A percentile compares a stretch with the other conserved stretches of the same genome.
These are phyloP conservation scores for Lachnellula hyalina DNA, from an alignment of 2,329 filamentous ascomycete genomes.

Conservation along the genomic window DNA sequence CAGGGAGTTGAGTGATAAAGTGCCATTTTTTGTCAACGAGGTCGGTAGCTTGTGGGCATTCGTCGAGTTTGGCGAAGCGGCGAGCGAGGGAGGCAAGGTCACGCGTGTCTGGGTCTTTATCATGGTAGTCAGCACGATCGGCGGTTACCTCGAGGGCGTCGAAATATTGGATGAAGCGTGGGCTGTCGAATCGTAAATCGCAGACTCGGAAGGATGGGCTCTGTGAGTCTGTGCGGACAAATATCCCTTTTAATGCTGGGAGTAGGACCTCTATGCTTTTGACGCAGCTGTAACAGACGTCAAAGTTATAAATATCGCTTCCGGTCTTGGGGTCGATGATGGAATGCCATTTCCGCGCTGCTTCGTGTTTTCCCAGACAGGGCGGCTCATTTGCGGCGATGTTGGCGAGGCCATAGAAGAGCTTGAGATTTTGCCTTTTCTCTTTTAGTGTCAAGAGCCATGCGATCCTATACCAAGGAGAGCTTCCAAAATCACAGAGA, in stretches of 20 bases:
- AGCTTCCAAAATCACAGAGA: conserved; percentile 72
- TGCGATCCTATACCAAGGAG: conserved; percentile 77
- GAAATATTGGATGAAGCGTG: conserved; percentile 54
- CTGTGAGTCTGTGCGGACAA: conserved; percentile 38
- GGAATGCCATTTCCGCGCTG: conserved; percentile 66
- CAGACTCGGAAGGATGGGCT: conserved; percentile 53
- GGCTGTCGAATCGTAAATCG: conserved; percentile 58
- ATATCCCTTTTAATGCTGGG: conserved; percentile 64
- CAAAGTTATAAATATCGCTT: conserved; percentile 63
- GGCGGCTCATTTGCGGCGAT: conserved; percentile 51
- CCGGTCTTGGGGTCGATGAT: conserved; percentile 63
- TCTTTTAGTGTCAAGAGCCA: conserved; percentile 76
- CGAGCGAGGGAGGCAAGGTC: conserved; percentile 23
- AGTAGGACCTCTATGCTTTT: conserved; percentile 68
- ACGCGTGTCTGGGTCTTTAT: conserved; percentile 22
- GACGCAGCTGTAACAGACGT: conserved; percentile 69
- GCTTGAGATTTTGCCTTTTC: conserved; percentile 55
- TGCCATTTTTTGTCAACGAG: conserved; percentile 68
- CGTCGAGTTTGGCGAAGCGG: conserved; percentile 18
- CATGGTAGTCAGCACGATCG: conserved; percentile 40
- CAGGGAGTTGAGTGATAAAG: conserved; percentile 66
- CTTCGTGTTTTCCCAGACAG: conserved; percentile 54
- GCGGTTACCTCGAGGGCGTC: conserved; percentile 54
- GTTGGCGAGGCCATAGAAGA: conserved; percentile 65
- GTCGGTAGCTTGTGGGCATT: conserved; percentile 35